Conservation (phyloP, 805 yeast species). For the Peterozyma xylosa region DNA sequence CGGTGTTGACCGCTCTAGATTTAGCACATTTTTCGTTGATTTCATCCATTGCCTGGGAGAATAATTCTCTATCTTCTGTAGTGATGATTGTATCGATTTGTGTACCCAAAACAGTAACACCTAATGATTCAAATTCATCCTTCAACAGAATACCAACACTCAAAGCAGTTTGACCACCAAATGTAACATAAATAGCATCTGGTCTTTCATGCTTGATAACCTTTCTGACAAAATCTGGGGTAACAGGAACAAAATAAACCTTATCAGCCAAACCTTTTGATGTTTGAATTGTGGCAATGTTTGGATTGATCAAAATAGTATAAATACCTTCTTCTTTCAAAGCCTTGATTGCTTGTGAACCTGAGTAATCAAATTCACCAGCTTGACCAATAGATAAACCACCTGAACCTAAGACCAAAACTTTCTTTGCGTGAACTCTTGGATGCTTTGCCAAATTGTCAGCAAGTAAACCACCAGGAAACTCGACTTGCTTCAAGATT, state of each 20-base stretch:
- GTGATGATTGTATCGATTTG: conserved; percentile 94
- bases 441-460: conserved; percentile 77
- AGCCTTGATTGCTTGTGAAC: conserved; percentile 98
- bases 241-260: conserved; percentile 97
- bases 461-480: conserved; percentile 82
- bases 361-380: conserved; percentile 98
- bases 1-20: conserved; percentile 75
- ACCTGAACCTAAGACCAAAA: conserved; percentile 92
- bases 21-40: conserved; percentile 94
- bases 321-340: conserved; percentile 96
- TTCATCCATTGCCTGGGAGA: conserved; percentile 91
- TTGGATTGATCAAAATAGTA: conserved; percentile 93
- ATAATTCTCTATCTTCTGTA: conserved; percentile 96
- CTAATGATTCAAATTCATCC: conserved; percentile 88
- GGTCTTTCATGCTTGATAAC: conserved; percentile 94
- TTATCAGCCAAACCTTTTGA: conserved; percentile 97
- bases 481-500: conserved; percentile 60
- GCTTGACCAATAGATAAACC: conserved; percentile 99
- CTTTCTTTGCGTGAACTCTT: conserved; percentile 79
- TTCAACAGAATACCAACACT: conserved; percentile 93
- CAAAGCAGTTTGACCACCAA: conserved; percentile 98
- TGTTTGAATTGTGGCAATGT: conserved; percentile 97
- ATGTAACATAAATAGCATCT: conserved; percentile 93
- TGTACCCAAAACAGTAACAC: conserved; percentile 94
- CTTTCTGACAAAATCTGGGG: conserved; percentile 91